Percentiles rank a stretch among this genome's conserved stretches.
Conservation (phyloP, 257 asterid species). For the Gentiana dahurica region DNA sequence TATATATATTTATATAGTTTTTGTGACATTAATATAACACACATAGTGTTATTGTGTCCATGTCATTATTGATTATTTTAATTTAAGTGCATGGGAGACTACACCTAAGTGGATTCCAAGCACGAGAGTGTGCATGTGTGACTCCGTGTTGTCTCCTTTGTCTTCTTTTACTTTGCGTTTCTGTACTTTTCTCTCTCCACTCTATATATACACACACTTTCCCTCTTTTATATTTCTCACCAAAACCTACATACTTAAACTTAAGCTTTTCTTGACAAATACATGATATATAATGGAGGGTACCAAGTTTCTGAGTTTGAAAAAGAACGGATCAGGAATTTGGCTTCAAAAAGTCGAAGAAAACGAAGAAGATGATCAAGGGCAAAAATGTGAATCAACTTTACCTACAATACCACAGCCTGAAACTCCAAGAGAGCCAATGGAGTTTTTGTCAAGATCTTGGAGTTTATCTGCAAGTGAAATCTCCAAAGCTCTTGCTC, state of each 20-base stretch:
- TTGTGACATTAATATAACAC: too few relatives aligned
- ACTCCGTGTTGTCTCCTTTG: slow-evolving; percentile 31
- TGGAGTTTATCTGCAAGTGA: slow-evolving; percentile 88
- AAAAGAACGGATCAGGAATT: slow-evolving; percentile 18
- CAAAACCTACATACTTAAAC: neutral
- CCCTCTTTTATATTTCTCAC: slow-evolving; percentile 1
- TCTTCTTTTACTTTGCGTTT: slow-evolving; percentile 14
- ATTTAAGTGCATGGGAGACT: too few relatives aligned
- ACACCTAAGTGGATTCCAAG: slow-evolving; percentile 10
- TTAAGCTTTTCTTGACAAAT: neutral
- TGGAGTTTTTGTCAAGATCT: slow-evolving; percentile 93
- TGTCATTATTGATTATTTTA: too few relatives aligned
- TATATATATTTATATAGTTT: too few relatives aligned
- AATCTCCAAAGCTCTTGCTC: slow-evolving; percentile 38
- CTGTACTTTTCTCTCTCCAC: slow-evolving; percentile 11
- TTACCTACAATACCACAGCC: slow-evolving; percentile 63
- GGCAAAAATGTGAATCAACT: slow-evolving; percentile 9
- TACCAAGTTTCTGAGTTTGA: slow-evolving; percentile 22
- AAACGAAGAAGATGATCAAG: slow-evolving; percentile 12
- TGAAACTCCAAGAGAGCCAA: slow-evolving; percentile 85
- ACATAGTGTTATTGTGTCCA: too few relatives aligned
- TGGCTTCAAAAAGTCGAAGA: slow-evolving; percentile 40
- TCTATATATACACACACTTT: slow-evolving; percentile 7
- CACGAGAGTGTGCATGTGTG: slow-evolving; percentile 33
- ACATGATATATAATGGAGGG: slow-evolving; percentile 23